These are phyloP conservation scores for Acanthamoeba lugdunensis DNA, from an alignment of 208 protist genomes.

Conservation along the genomic window DNA sequence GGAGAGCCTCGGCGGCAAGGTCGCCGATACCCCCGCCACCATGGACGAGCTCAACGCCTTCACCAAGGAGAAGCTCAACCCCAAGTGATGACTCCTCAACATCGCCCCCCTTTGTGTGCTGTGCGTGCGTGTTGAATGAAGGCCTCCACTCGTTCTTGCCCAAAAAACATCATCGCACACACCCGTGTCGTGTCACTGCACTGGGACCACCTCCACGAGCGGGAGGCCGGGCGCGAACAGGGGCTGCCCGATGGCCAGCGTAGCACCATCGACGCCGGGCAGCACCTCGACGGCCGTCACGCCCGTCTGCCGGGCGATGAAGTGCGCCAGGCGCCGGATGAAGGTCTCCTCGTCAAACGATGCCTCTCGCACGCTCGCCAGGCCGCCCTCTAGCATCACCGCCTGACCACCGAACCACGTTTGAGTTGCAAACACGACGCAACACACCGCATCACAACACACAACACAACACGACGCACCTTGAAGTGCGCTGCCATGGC, in stretches of 20 bases:
- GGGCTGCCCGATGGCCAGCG: neutral
- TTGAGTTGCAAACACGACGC: too few species aligned
- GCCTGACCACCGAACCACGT: too few species aligned
- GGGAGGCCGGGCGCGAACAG: neutral
- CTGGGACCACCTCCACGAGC: neutral
- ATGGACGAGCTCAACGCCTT: neutral
- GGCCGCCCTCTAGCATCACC: too few species aligned
- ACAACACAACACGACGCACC: too few species aligned
- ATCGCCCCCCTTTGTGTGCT: neutral
- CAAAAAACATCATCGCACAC: neutral
- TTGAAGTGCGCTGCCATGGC: too few species aligned
- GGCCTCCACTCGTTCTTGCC: neutral
- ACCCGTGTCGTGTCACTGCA: too few species aligned
- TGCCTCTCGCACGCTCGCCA: too few species aligned
- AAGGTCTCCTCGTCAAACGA: too few species aligned
- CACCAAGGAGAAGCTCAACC: slow-evolving; percentile 9
- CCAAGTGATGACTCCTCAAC: neutral
- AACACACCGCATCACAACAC: too few species aligned
- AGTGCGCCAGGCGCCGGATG: too few species aligned
- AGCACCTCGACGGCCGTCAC: too few species aligned
- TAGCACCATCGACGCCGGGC: neutral
- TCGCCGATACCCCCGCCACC: neutral
- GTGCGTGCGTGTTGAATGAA: neutral
- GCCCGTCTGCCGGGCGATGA: too few species aligned
- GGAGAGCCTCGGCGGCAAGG: neutral